These are phyloP conservation scores for Geotrichum bryndzae DNA, from an alignment of 1,139 yeast genomes.

Conservation along the genomic window DNA sequence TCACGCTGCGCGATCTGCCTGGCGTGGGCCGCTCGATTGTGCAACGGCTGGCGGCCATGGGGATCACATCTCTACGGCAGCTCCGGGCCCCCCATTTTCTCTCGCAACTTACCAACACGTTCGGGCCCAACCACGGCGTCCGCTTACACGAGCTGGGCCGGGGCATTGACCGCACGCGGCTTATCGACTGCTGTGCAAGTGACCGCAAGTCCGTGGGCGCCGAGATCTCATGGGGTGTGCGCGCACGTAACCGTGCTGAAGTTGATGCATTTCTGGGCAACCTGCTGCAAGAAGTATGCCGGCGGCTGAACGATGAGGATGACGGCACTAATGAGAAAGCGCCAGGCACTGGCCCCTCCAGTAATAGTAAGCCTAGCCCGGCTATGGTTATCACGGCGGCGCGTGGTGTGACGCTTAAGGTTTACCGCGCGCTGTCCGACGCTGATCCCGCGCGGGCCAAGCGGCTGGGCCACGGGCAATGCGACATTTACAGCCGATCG, in stretches of 20 bases:
- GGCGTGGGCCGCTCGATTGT: constrained; percentile 68
- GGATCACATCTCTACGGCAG: constrained; percentile 34
- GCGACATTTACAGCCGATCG: constrained; percentile 59
- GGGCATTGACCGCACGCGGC: constrained; percentile 59
- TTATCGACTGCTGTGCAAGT: constrained; percentile 33
- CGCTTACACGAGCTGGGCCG: constrained; percentile 54
- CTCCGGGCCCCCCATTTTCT: constrained; percentile 29
- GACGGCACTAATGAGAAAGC: background rate
- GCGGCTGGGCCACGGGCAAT: constrained; percentile 75
- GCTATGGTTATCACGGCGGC: constrained; percentile 39
- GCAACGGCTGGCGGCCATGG: constrained; percentile 37
- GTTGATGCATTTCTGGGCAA: constrained; percentile 57
- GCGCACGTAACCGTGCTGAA: constrained; percentile 57
- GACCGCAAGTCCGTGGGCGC: constrained; percentile 74
- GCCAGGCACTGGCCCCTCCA: constrained; percentile 15
- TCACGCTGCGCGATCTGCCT: constrained; percentile 61
- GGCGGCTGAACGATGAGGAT: constrained; percentile 39
- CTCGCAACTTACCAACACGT: constrained; percentile 36
- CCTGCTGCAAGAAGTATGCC: constrained; percentile 54
- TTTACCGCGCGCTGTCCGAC: constrained; percentile 40
- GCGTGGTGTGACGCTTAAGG: constrained; percentile 52
- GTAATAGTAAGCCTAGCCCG: constrained; percentile 32
- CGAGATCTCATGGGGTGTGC: constrained; percentile 86
- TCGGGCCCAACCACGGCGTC: constrained; percentile 68
- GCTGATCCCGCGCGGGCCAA: constrained; percentile 41